These are phyloP conservation scores for Fusarium lateritium DNA, from an alignment of 2,329 filamentous ascomycete genomes.

Conservation along the genomic window DNA sequence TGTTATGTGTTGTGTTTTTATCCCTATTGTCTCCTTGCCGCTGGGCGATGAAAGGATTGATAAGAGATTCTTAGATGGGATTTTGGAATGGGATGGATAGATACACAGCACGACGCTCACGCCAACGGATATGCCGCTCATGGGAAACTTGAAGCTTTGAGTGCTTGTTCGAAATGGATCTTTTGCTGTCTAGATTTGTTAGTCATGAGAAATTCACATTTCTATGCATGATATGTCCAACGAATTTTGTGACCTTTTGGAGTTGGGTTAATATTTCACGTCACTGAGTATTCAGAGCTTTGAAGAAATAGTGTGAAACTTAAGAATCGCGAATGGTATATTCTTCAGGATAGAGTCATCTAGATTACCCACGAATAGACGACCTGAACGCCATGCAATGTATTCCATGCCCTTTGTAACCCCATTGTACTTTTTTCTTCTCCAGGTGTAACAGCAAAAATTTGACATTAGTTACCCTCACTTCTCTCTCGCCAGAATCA, in stretches of 20 bases:
- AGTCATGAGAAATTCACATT: constrained; percentile 20
- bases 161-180: constrained; percentile 29
- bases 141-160: constrained; percentile 22
- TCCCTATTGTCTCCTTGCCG: constrained; percentile 25
- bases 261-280: background rate
- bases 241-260: background rate
- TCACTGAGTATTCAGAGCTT: background rate
- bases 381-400: constrained; percentile 56
- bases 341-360: constrained; percentile 39
- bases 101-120: constrained; percentile 43
- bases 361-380: constrained; percentile 41
- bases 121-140: constrained; percentile 41
- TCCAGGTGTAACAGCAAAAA: constrained; percentile 13
- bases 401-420: constrained; percentile 42
- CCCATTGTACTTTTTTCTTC: constrained; percentile 30
- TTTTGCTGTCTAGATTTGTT: constrained; percentile 37
- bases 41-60: constrained; percentile 35
- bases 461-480: constrained; percentile 50
- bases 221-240: background rate
- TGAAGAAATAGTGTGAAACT: background rate
- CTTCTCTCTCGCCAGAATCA: constrained; percentile 79
- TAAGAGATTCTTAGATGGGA: constrained; percentile 37
- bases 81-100: constrained; percentile 38
- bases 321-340: constrained; percentile 39
- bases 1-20: constrained; percentile 36